Evolutionary conservation across 306 rosid species (phyloP).

Genomic region (Fragaria iinumae): DNA sequence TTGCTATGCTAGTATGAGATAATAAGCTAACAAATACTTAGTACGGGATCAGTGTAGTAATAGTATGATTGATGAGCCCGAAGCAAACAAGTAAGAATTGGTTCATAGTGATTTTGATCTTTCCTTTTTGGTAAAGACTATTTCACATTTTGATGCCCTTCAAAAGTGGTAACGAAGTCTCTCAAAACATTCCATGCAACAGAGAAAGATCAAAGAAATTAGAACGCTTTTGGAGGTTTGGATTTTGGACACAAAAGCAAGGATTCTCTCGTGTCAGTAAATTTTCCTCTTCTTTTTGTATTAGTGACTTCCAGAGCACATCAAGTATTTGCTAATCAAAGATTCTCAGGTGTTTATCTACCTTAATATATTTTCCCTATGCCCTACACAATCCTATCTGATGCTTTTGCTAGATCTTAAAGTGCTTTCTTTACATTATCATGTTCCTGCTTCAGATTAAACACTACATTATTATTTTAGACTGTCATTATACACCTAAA

Average conservation of each 20-base stretch:
- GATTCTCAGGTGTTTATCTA: conserved; percentile 38
- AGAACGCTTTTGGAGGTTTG: not conserved
- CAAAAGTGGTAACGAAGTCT: not conserved
- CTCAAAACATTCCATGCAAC: conserved; percentile 1
- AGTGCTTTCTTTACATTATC: conserved; percentile 43
- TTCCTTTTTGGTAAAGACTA: not conserved
- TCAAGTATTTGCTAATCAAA: conserved; percentile 24
- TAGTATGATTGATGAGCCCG: not conserved
- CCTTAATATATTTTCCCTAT: conserved; percentile 34
- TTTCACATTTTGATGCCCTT: too few species aligned
- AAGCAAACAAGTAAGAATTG: not conserved
- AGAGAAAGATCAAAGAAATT: conserved; percentile 3
- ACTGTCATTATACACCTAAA: not conserved
- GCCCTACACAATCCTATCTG: conserved; percentile 62
- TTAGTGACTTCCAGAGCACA: conserved; percentile 37
- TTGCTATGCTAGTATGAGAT: not conserved
- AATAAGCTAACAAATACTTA: not conserved
- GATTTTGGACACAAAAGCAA: conserved; percentile 12
- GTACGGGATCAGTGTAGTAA: not conserved
- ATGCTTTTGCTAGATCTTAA: conserved; percentile 63
- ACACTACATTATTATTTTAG: not conserved
- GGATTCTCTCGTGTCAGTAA: conserved; percentile 24
- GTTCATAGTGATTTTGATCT: not conserved
- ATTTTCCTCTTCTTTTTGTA: conserved; percentile 34
- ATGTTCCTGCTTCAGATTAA: conserved; percentile 1